Evolutionary conservation across 2,329 filamentous ascomycete genomes (phyloP).

Genomic region (Pezicula rhizophila): DNA sequence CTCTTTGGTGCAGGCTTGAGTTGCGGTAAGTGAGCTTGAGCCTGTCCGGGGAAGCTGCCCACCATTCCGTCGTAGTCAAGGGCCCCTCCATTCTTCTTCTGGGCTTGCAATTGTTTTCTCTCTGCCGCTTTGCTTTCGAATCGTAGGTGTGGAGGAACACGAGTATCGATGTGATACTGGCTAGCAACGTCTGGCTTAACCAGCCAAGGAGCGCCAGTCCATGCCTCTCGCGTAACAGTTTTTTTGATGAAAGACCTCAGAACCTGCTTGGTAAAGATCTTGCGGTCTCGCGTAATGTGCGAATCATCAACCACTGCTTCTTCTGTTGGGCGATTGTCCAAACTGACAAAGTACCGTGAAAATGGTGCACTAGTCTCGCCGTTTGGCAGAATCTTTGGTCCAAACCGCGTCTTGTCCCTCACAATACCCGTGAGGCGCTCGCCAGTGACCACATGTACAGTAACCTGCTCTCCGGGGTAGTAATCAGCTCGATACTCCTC

Average conservation of each 20-base stretch:
- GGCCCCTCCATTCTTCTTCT: conserved; percentile 39
- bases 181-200: conserved; percentile 82
- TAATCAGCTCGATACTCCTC: conserved; percentile 84
- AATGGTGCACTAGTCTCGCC: conserved; percentile 65
- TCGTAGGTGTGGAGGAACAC: conserved; percentile 74
- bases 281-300: conserved; percentile 80
- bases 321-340: conserved; percentile 60
- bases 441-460: conserved; percentile 62
- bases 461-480: conserved; percentile 81
- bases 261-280: conserved; percentile 90
- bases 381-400: conserved; percentile 54
- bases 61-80: conserved; percentile 29
- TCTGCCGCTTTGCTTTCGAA: conserved; percentile 75
- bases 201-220: conserved; percentile 94
- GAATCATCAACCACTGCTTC: conserved; percentile 76
- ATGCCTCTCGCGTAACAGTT: conserved; percentile 83
- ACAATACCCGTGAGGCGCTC: conserved; percentile 69
- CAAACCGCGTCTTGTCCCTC: conserved; percentile 78
- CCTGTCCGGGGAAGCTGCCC: conserved; percentile 30
- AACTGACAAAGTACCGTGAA: conserved; percentile 74
- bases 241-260: conserved; percentile 92
- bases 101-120: conserved; percentile 64
- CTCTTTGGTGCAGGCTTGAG: conserved; percentile 69
- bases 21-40: conserved; percentile 59
- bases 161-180: conserved; percentile 79